Conservation (phyloP, 345 rosid species). For the Murraya koenigii region DNA sequence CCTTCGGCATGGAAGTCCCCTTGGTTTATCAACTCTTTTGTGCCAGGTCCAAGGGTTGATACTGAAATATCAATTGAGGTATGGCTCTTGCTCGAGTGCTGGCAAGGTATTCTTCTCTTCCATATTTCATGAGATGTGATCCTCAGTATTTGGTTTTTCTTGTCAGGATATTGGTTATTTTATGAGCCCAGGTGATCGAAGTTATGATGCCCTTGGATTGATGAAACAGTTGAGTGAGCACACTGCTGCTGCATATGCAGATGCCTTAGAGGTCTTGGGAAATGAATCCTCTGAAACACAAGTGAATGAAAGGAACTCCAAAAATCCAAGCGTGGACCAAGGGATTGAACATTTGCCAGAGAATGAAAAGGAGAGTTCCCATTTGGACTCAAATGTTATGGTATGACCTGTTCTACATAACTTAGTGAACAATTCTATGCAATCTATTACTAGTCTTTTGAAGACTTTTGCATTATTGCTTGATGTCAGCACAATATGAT, state of each 20-base stretch:
- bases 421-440: not conserved
- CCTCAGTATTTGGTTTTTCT: conserved; percentile 1
- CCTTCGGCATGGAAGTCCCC: conserved; percentile 99
- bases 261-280: conserved; percentile 89
- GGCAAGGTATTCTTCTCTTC: not conserved
- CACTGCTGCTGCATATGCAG: conserved; percentile 81
- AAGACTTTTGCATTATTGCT: not conserved
- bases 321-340: conserved; percentile 36
- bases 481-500: not conserved
- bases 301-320: conserved; percentile 37
- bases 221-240: conserved; percentile 91
- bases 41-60: conserved; percentile 76
- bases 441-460: not conserved
- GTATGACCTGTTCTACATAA: conserved; percentile 25
- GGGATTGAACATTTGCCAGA: conserved; percentile 33
- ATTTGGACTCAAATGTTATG: conserved; percentile 42
- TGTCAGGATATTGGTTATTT: conserved; percentile 84
- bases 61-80: conserved; percentile 94
- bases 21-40: conserved; percentile 76
- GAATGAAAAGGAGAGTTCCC: conserved; percentile 41
- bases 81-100: conserved; percentile 1
- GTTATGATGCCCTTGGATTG: conserved; percentile 89
- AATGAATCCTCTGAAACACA: conserved; percentile 62
- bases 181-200: conserved; percentile 83
- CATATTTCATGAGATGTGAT: not conserved